Percentiles rank a stretch among this genome's conserved stretches.
phyloP scores from a whole-genome alignment of 202 grass and related monocot species.

The Carex arenaria region DNA sequence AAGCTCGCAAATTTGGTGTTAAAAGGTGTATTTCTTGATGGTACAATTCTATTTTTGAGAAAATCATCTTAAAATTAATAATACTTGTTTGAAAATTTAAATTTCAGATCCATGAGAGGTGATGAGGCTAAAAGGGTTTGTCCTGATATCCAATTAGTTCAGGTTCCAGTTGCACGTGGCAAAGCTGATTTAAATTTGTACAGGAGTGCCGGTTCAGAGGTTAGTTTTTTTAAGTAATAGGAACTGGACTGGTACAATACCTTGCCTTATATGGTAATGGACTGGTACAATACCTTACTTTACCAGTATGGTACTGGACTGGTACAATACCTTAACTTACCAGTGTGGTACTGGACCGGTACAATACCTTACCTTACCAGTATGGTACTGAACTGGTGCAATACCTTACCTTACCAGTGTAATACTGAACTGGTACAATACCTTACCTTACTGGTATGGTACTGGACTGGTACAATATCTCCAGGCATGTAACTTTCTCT shows the following conservation, averaged over 20 bases:
- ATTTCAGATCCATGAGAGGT: conserved; percentile 79
- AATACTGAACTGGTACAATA: no score
- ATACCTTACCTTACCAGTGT: no score
- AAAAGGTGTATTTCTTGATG: conserved; percentile 45
- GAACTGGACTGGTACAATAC: no score
- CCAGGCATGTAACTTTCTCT: background rate
- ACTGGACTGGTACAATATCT: no score
- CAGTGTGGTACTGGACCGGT: no score
- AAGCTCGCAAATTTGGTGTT: conserved; percentile 81
- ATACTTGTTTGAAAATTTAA: background rate
- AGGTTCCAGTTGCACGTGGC: conserved; percentile 82
- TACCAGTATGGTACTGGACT: background rate
- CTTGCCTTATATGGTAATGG: background rate
- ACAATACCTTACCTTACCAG: background rate
- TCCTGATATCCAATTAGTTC: conserved; percentile 68
- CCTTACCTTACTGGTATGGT: no score
- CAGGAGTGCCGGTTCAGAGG: conserved; percentile 72
- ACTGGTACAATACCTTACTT: background rate
- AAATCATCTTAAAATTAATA: background rate
- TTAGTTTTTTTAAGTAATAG: no score
- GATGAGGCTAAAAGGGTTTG: conserved; percentile 84
- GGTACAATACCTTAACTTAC: background rate
- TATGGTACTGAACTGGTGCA: background rate
- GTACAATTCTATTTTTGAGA: background rate
- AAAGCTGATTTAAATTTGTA: conserved; percentile 97